Percentiles rank a stretch among this genome's conserved stretches.
These are phyloP conservation scores for Mycena epipterygia DNA, from an alignment of 768 basidiomycete species.

Conservation along the genomic window DNA sequence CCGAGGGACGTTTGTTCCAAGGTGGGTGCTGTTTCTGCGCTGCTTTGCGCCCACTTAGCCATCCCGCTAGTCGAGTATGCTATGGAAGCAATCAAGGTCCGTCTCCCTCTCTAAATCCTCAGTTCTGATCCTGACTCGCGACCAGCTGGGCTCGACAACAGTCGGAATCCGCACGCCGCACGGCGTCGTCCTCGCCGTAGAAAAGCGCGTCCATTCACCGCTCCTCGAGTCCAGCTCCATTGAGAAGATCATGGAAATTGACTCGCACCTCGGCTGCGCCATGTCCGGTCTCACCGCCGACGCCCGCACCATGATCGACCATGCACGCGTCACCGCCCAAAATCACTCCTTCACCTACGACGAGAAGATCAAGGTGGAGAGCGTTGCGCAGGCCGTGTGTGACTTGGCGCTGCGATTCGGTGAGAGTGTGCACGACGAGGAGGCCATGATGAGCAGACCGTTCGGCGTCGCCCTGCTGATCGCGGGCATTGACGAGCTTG, in stretches of 20 bases:
- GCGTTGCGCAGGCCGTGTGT: slow-evolving; percentile 97
- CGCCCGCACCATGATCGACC: slow-evolving; percentile 99
- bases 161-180: slow-evolving; percentile 93
- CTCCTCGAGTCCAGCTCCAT: slow-evolving; percentile 95
- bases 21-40: slow-evolving; percentile 62
- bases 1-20: slow-evolving; percentile 98
- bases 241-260: slow-evolving; percentile 99
- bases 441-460: slow-evolving; percentile 99
- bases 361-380: slow-evolving; percentile 97
- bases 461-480: slow-evolving; percentile 98
- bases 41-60: slow-evolving; percentile 34
- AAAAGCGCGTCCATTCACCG: slow-evolving; percentile 98
- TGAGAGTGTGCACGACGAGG: slow-evolving; percentile 99
- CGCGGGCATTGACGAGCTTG: slow-evolving; percentile 96
- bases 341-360: slow-evolving; percentile 98
- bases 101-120: slow-evolving; percentile 6
- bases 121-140: slow-evolving; percentile 16
- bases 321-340: slow-evolving; percentile 96
- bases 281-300: slow-evolving; percentile 99
- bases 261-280: slow-evolving; percentile 94
- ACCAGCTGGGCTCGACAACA: slow-evolving; percentile 96
- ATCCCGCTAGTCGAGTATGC: slow-evolving; percentile 91
- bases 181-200: slow-evolving; percentile 94
- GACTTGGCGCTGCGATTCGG: slow-evolving; percentile 97
- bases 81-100: slow-evolving; percentile 98